phyloP scores from a whole-genome alignment of 257 asterid species.

The Ophiorrhiza pumila region DNA sequence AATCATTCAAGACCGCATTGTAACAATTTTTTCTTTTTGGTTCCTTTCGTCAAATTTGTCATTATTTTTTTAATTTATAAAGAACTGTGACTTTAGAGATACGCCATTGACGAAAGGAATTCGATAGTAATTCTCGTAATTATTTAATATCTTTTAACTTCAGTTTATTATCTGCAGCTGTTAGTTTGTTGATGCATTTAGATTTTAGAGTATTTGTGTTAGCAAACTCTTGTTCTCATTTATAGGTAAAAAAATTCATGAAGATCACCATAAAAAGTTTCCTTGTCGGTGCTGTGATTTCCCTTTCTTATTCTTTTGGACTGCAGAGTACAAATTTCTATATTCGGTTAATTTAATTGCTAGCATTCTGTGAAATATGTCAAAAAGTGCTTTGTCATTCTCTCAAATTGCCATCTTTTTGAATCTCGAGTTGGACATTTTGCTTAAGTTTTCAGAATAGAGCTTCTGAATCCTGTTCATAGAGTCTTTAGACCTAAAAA shows the following conservation, averaged over 20 bases:
- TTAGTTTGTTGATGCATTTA: not conserved
- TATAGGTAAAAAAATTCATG: not conserved
- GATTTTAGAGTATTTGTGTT: not conserved
- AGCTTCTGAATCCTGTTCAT: not conserved
- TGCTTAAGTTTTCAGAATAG: too few relatives aligned
- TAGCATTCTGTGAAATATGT: not conserved
- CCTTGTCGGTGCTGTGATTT: too few relatives aligned
- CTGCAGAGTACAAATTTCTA: not conserved
- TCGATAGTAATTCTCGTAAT: not conserved
- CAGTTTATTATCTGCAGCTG: not conserved
- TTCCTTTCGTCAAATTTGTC: not conserved
- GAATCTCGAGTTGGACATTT: too few relatives aligned
- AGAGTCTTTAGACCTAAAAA: not conserved
- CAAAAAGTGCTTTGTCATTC: not conserved
- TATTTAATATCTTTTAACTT: not conserved
- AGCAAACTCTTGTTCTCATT: not conserved
- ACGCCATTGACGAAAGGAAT: not conserved
- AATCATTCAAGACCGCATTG: conserved; percentile 84
- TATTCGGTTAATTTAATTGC: not conserved
- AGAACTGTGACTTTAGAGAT: not conserved
- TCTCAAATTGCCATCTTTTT: not conserved
- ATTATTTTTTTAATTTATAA: not conserved
- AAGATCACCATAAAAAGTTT: not conserved
- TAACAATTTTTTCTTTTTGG: conserved; percentile 24
- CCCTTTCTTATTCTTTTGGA: not conserved